Conservation (phyloP, 768 basidiomycete genomes). For the Heimioporus sp. region DNA sequence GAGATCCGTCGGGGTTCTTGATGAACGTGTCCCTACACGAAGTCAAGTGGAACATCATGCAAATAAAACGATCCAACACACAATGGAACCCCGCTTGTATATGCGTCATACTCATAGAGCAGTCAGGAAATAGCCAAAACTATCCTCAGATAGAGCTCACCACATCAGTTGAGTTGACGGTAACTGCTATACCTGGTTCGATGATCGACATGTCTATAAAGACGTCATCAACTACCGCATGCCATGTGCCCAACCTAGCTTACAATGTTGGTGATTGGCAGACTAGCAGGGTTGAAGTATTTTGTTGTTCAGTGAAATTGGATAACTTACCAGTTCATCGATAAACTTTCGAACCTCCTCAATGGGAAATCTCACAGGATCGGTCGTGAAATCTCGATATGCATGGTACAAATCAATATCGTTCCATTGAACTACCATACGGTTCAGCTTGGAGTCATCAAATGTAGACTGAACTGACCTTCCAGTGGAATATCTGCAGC, state of each 20-base stretch:
- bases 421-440: constrained; percentile 68
- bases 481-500: constrained; percentile 74
- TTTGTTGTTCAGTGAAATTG: background rate
- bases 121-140: background rate
- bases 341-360: constrained; percentile 56
- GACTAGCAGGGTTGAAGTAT: constrained; percentile 15
- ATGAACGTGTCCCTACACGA: constrained; percentile 64
- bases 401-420: constrained; percentile 75
- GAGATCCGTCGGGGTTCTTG: constrained; percentile 69
- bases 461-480: constrained; percentile 37
- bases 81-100: too few relatives aligned
- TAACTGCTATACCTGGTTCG: constrained; percentile 60
- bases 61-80: constrained; percentile 10
- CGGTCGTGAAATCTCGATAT: constrained; percentile 65
- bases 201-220: constrained; percentile 66
- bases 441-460: background rate
- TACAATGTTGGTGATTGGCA: constrained; percentile 31
- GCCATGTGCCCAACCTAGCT: background rate
- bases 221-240: background rate
- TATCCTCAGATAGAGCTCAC: constrained; percentile 38
- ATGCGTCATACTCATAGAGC: constrained; percentile 59
- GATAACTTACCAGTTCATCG: constrained; percentile 47
- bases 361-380: constrained; percentile 60
- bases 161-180: constrained; percentile 57
- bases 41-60: background rate